A percentile compares a stretch with the other conserved stretches of the same genome.
Conservation (phyloP, 73 alveolate species). For the Stentor roeselii region DNA sequence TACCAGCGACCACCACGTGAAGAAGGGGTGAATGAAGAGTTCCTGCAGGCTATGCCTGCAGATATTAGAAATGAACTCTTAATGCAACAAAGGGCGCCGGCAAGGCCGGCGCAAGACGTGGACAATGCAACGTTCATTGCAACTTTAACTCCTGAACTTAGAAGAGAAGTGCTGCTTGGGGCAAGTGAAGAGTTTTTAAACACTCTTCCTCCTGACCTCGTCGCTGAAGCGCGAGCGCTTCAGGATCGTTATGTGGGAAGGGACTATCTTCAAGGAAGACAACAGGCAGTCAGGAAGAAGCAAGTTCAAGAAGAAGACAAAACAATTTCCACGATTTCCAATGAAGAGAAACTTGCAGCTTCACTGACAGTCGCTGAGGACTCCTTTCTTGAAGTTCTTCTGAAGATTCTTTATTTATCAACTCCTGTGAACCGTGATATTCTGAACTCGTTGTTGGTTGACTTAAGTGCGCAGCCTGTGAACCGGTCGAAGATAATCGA, state of each 20-base stretch:
- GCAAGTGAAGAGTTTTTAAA: slow-evolving; percentile 49
- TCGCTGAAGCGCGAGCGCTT: slow-evolving; percentile 57
- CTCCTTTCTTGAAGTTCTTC: neutral
- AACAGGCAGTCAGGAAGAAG: neutral
- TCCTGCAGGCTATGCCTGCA: slow-evolving; percentile 17
- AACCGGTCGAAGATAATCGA: neutral
- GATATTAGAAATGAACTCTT: slow-evolving; percentile 19
- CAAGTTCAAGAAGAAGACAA: slow-evolving; percentile 8
- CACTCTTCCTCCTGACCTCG: slow-evolving; percentile 51
- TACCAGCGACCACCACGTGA: slow-evolving; percentile 4
- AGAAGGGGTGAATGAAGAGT: neutral
- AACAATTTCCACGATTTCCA: neutral
- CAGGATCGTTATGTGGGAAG: slow-evolving; percentile 7
- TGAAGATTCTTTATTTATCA: neutral
- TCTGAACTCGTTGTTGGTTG: neutral
- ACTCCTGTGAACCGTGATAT: slow-evolving; percentile 3
- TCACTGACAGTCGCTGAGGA: neutral
- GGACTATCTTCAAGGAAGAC: neutral
- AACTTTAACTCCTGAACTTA: slow-evolving; percentile 40
- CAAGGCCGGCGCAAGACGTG: slow-evolving; percentile 47
- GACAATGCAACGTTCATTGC: slow-evolving; percentile 69
- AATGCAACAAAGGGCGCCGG: slow-evolving; percentile 17
- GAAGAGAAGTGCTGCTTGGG: slow-evolving; percentile 54
- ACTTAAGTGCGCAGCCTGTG: neutral
- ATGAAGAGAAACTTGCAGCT: slow-evolving; percentile 13